These are phyloP conservation scores for Silene conica DNA, from an alignment of 148 eudicot genomes.

Conservation along the genomic window DNA sequence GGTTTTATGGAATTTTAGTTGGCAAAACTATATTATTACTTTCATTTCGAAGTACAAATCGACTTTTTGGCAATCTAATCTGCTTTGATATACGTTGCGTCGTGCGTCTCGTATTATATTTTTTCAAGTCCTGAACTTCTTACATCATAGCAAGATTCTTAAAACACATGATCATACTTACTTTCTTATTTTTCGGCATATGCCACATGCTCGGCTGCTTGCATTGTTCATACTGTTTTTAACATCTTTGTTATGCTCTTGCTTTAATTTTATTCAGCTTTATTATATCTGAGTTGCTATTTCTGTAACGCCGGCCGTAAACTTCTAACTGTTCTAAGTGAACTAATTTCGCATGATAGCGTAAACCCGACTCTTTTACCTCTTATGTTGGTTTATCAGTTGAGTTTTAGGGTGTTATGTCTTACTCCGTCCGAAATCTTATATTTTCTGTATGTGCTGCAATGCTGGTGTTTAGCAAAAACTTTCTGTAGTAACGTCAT, in stretches of 20 bases:
- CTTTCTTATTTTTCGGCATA: conserved; percentile 34
- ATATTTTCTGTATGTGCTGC: neutral
- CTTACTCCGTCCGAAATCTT: too few species aligned
- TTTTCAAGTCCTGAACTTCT: conserved; percentile 13
- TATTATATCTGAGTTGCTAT: conserved; percentile 2
- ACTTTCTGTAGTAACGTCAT: neutral
- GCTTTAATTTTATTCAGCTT: conserved; percentile 9
- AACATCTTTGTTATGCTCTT: conserved; percentile 19
- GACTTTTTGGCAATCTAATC: conserved; percentile 38
- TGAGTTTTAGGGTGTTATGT: neutral
- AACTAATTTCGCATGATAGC: neutral
- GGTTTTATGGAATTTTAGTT: conserved; percentile 26
- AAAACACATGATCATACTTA: conserved; percentile 32
- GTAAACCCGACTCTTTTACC: too few species aligned
- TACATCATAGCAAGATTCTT: conserved; percentile 29
- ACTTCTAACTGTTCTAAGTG: too few species aligned
- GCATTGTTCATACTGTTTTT: conserved; percentile 22
- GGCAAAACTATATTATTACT: conserved; percentile 36
- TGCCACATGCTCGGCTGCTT: conserved; percentile 32
- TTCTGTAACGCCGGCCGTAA: neutral
- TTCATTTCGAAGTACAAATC: conserved; percentile 52
- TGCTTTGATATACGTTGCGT: conserved; percentile 16
- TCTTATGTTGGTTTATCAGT: neutral
- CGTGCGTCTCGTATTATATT: conserved; percentile 22
- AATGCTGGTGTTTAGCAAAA: neutral